Percentiles rank a stretch among this genome's conserved stretches.
Evolutionary conservation across 2,329 filamentous ascomycete genomes (phyloP).

Genomic region (Tricladium varicosporioides): DNA sequence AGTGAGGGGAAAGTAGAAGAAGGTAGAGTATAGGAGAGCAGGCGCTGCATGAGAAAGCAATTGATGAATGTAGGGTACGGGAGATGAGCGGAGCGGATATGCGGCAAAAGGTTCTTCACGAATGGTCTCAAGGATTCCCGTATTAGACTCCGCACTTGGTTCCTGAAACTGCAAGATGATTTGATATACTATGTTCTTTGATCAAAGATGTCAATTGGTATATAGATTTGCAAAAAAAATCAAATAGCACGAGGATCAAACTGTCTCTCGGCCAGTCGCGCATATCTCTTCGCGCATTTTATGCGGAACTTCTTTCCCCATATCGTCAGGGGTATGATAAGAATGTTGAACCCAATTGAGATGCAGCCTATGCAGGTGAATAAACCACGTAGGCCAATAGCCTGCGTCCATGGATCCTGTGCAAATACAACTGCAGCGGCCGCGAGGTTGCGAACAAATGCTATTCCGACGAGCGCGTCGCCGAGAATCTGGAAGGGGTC

Average conservation of each 20-base stretch:
- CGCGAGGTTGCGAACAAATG: conserved; percentile 44
- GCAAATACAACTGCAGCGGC: conserved; percentile 45
- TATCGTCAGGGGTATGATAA: conserved; percentile 8
- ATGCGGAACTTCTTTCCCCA: conserved; percentile 5
- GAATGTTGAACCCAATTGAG: background rate
- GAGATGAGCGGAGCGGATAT: too few species aligned
- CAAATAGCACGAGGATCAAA: conserved; percentile 3
- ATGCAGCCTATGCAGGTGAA: conserved; percentile 31
- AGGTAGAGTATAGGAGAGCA: too few species aligned
- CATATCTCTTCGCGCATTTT: conserved; percentile 1
- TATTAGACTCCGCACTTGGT: too few species aligned
- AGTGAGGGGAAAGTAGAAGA: too few species aligned
- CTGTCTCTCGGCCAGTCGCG: background rate
- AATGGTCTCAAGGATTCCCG: too few species aligned
- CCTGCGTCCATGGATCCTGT: conserved; percentile 37
- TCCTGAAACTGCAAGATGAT: too few species aligned
- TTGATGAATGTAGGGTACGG: too few species aligned
- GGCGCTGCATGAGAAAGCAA: too few species aligned
- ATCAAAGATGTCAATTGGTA: too few species aligned
- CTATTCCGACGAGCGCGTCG: conserved; percentile 44
- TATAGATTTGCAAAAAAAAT: background rate
- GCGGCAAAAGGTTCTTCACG: too few species aligned
- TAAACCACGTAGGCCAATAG: conserved; percentile 37
- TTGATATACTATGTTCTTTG: too few species aligned
- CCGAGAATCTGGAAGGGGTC: conserved; percentile 40